Percentiles rank a stretch among this genome's conserved stretches.
Conservation (phyloP, 768 basidiomycete genomes). For the Mycena rebaudengoi region DNA sequence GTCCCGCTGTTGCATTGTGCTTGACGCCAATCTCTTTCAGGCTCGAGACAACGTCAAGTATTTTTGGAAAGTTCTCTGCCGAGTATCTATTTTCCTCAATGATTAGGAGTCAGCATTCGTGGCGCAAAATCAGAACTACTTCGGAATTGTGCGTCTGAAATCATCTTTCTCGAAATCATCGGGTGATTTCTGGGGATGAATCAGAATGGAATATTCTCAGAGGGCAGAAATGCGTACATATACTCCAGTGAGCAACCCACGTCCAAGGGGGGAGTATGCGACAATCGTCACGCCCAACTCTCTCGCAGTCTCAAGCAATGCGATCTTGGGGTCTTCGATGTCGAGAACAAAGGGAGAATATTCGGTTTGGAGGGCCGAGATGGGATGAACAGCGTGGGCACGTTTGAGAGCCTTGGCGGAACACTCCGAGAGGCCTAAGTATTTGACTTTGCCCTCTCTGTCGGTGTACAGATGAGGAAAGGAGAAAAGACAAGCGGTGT, state of each 20-base stretch:
- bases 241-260: constrained; percentile 58
- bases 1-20: constrained; percentile 47
- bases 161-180: constrained; percentile 51
- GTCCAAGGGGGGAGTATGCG: constrained; percentile 57
- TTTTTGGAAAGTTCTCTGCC: constrained; percentile 52
- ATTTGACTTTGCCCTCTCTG: constrained; percentile 52
- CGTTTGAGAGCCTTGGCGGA: constrained; percentile 53
- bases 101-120: constrained; percentile 21
- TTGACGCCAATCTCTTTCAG: constrained; percentile 42
- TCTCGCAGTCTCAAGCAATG: constrained; percentile 45
- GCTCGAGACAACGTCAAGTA: constrained; percentile 44
- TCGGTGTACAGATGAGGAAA: not conserved
- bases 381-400: constrained; percentile 54
- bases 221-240: constrained; percentile 35
- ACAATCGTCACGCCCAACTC: constrained; percentile 55
- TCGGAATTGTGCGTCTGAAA: constrained; percentile 43
- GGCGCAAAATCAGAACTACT: constrained; percentile 38
- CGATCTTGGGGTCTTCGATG: constrained; percentile 49
- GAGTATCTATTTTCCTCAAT: constrained; percentile 38
- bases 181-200: constrained; percentile 45
- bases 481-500: constrained; percentile 21
- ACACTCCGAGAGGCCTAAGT: constrained; percentile 61
- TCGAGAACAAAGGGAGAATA: constrained; percentile 54
- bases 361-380: constrained; percentile 54
- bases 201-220: constrained; percentile 27